These are phyloP conservation scores for Wallacemonas collosoma DNA, from an alignment of 208 protist species.

Conservation along the genomic window DNA sequence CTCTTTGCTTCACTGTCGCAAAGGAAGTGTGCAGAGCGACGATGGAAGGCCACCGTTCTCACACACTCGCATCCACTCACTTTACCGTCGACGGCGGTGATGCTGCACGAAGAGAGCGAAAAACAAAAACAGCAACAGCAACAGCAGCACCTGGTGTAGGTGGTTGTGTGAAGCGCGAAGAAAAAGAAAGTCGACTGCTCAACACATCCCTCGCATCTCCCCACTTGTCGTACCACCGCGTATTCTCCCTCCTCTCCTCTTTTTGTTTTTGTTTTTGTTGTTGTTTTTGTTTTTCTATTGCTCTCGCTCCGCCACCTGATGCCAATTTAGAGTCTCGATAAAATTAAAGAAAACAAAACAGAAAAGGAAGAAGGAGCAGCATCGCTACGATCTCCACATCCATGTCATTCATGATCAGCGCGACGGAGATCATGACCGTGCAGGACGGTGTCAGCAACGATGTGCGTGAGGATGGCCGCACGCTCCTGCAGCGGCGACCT, in stretches of 20 bases:
- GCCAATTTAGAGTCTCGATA: background rate
- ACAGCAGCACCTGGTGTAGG: no score
- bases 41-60: background rate
- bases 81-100: background rate
- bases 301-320: background rate
- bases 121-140: no score
- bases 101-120: no score
- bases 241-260: background rate
- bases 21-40: no score
- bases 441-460: conserved; percentile 73
- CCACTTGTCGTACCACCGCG: no score
- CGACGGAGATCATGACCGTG: conserved; percentile 65
- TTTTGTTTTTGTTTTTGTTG: background rate
- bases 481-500: conserved; percentile 75
- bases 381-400: background rate
- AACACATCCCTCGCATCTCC: no score
- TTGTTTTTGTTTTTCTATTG: background rate
- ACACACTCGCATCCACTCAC: background rate
- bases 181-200: no score
- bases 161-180: no score
- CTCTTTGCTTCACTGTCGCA: background rate
- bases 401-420: conserved; percentile 47
- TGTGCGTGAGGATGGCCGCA: conserved; percentile 75
- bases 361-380: background rate
- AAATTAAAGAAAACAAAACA: conserved; percentile 1